phyloP scores from a whole-genome alignment of 371 early-diverging fungal genomes.

The Mortierella polycephala region DNA sequence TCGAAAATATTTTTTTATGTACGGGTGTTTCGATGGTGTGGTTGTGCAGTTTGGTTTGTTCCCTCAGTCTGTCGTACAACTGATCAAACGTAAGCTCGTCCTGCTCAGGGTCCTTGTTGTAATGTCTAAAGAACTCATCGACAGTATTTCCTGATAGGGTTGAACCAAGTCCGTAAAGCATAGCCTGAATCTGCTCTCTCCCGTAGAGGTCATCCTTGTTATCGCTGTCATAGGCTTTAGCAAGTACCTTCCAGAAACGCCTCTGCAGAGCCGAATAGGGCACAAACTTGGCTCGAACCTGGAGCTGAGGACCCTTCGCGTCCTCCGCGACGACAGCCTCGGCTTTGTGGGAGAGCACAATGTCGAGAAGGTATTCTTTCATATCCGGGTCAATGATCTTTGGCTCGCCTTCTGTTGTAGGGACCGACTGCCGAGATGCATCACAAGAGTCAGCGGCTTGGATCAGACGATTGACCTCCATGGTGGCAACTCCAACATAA shows the following conservation, averaged over 20 bases:
- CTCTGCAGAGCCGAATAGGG: constrained; percentile 70
- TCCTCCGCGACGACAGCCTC: neutral
- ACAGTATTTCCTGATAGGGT: constrained; percentile 75
- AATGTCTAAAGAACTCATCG: constrained; percentile 65
- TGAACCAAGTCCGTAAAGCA: constrained; percentile 80
- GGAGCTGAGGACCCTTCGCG: constrained; percentile 50
- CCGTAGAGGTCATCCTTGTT: constrained; percentile 40
- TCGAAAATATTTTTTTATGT: neutral
- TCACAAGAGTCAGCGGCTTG: constrained; percentile 1
- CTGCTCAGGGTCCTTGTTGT: constrained; percentile 59
- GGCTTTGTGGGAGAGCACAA: constrained; percentile 6
- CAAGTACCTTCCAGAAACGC: constrained; percentile 77
- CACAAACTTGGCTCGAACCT: constrained; percentile 67
- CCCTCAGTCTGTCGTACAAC: constrained; percentile 68
- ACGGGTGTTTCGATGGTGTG: neutral
- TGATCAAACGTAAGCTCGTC: constrained; percentile 75
- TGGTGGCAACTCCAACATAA: constrained; percentile 64
- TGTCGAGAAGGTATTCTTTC: constrained; percentile 17
- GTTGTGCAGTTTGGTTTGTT: constrained; percentile 20
- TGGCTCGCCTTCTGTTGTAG: constrained; percentile 49
- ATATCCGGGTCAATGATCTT: constrained; percentile 41
- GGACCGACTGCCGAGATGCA: constrained; percentile 13
- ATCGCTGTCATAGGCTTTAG: constrained; percentile 66
- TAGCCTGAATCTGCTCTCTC: constrained; percentile 71
- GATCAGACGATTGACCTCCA: constrained; percentile 44